Percentiles rank a stretch among this genome's conserved stretches.
Evolutionary conservation across 2,329 filamentous ascomycete species (phyloP).

Genomic region (Torrubiella hemipterigena): DNA sequence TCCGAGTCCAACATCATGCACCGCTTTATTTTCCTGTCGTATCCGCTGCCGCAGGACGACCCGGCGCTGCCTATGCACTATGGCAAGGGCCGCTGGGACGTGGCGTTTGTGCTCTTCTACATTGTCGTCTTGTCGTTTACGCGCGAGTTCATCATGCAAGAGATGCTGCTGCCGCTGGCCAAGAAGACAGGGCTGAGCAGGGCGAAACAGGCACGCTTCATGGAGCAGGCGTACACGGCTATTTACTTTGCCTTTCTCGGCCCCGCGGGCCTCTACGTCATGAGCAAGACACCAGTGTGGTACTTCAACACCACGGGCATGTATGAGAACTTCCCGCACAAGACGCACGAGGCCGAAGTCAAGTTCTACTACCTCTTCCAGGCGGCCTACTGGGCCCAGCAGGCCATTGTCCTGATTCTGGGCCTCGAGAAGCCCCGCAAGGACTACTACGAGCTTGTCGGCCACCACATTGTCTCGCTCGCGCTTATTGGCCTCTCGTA

Average conservation of each 20-base stretch:
- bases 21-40: slow-evolving; percentile 81
- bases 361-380: slow-evolving; percentile 96
- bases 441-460: slow-evolving; percentile 87
- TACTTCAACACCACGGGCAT: slow-evolving; percentile 88
- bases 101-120: slow-evolving; percentile 84
- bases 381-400: slow-evolving; percentile 91
- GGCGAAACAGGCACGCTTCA: slow-evolving; percentile 79
- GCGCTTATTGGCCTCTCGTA: slow-evolving; percentile 78
- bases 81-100: slow-evolving; percentile 77
- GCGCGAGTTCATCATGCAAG: slow-evolving; percentile 92
- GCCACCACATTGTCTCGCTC: slow-evolving; percentile 83
- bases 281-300: slow-evolving; percentile 85
- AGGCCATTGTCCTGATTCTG: slow-evolving; percentile 75
- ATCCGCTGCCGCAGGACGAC: slow-evolving; percentile 47
- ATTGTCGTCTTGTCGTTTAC: slow-evolving; percentile 83
- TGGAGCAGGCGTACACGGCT: slow-evolving; percentile 93
- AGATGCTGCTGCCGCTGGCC: slow-evolving; percentile 67
- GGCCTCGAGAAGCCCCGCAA: slow-evolving; percentile 88
- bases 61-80: slow-evolving; percentile 50
- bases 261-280: slow-evolving; percentile 77
- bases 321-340: slow-evolving; percentile 82
- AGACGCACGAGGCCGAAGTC: slow-evolving; percentile 65
- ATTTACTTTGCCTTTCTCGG: slow-evolving; percentile 79
- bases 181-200: slow-evolving; percentile 57
- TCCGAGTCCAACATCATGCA: slow-evolving; percentile 66